Percentiles rank a stretch among this genome's conserved stretches.
Conservation (phyloP, 1,284 basidiomycete species). For the Malassezia restricta region DNA sequence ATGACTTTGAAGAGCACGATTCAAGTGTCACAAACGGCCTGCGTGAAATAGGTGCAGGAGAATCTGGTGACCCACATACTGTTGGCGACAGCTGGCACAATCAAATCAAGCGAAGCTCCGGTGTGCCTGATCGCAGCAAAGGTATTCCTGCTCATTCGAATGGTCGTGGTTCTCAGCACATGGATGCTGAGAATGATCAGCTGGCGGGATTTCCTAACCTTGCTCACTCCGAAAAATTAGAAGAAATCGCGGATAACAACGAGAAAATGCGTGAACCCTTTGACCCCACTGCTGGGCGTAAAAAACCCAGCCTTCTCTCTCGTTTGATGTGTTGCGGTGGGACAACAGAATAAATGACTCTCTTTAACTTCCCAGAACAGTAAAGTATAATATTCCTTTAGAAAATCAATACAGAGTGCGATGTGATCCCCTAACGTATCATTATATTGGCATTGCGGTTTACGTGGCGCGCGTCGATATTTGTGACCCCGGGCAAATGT, state of each 20-base stretch:
- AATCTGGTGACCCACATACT: not conserved
- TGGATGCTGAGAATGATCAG: not conserved
- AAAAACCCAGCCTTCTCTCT: conserved; percentile 6
- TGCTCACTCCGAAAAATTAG: not conserved
- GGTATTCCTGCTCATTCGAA: not conserved
- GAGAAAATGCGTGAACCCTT: conserved; percentile 6
- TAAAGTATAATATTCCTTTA: no score
- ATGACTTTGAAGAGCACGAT: not conserved
- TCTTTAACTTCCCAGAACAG: no score
- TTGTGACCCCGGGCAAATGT: no score
- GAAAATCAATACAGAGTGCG: no score
- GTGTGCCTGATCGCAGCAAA: not conserved
- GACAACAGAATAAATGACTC: not conserved
- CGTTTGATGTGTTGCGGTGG: conserved; percentile 10
- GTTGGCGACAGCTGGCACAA: not conserved
- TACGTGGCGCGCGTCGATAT: no score
- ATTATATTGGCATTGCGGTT: no score
- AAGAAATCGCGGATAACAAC: conserved; percentile 8
- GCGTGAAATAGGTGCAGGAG: not conserved
- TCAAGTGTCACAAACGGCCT: not conserved
- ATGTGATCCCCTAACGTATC: no score
- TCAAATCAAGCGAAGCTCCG: not conserved
- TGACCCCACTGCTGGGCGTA: not conserved
- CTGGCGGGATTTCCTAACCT: conserved; percentile 13
- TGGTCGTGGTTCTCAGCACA: not conserved